Conservation (phyloP, 202 grass and related monocot species). For the Carex sylvatica region DNA sequence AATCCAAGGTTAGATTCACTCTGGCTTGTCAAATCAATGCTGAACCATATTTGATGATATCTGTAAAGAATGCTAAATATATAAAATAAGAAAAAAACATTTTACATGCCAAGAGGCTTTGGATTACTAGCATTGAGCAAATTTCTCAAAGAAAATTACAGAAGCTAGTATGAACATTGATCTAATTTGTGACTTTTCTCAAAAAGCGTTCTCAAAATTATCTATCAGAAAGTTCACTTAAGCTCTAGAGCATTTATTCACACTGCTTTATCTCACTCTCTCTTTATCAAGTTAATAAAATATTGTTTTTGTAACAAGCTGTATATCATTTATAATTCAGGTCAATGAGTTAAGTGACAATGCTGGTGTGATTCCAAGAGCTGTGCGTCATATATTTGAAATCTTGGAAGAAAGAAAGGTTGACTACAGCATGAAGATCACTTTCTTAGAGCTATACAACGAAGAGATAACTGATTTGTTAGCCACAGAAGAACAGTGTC, state of each 20-base stretch:
- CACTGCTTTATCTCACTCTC: background rate
- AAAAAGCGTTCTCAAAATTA: background rate
- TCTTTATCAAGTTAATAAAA: background rate
- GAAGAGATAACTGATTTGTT: slow-evolving; percentile 87
- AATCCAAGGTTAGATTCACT: slow-evolving; percentile 49
- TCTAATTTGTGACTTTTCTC: background rate
- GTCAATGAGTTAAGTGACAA: slow-evolving; percentile 39
- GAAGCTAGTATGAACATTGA: background rate
- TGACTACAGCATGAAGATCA: slow-evolving; percentile 83
- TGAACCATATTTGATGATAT: background rate
- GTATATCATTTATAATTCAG: slow-evolving; percentile 23
- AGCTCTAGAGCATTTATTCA: background rate
- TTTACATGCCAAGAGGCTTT: background rate
- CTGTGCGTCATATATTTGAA: slow-evolving; percentile 73
- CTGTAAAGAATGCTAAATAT: background rate
- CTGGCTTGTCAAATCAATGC: background rate
- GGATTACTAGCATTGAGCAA: background rate
- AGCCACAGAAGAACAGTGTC: slow-evolving; percentile 56
- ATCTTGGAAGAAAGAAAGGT: slow-evolving; percentile 54
- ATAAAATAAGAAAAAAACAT: background rate
- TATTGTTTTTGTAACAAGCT: background rate
- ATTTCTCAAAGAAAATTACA: background rate
- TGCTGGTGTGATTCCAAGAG: slow-evolving; percentile 90
- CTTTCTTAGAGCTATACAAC: slow-evolving; percentile 87
- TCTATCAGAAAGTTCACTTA: background rate